Percentiles rank a stretch among this genome's conserved stretches.
These are phyloP conservation scores for Cytospora piceicola DNA, from an alignment of 2,329 filamentous ascomycete genomes.

Conservation along the genomic window DNA sequence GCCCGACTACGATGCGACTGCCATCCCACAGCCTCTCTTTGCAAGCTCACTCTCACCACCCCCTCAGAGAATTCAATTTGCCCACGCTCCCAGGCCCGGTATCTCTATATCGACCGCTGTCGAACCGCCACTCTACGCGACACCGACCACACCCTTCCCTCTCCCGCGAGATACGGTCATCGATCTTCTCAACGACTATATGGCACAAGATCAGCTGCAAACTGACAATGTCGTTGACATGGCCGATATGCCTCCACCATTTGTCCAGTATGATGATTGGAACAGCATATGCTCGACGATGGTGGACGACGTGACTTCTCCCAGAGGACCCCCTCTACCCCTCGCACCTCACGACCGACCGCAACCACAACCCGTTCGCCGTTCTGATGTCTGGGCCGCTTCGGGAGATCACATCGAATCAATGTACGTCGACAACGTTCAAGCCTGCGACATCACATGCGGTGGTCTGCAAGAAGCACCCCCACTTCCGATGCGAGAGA, in stretches of 20 bases:
- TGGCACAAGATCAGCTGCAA: conserved; percentile 25
- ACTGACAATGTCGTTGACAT: conserved; percentile 12
- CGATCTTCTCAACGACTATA: conserved; percentile 27
- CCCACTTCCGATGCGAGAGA: conserved; percentile 11
- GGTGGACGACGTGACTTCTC: conserved; percentile 28
- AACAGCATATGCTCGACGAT: conserved; percentile 29
- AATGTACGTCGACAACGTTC: conserved; percentile 29
- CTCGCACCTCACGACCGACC: conserved; percentile 26
- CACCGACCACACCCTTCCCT: conserved; percentile 23
- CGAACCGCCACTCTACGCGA: conserved; percentile 21
- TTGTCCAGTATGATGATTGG: conserved; percentile 28
- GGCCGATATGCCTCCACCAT: conserved; percentile 16
- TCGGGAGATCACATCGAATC: conserved; percentile 21
- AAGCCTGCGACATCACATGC: conserved; percentile 21
- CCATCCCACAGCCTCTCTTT: conserved; percentile 28
- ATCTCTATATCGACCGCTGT: conserved; percentile 27
- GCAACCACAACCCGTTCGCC: conserved; percentile 10
- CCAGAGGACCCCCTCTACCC: conserved; percentile 23
- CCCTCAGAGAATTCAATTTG: conserved; percentile 13
- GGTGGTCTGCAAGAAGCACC: conserved; percentile 16
- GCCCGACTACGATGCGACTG: conserved; percentile 27
- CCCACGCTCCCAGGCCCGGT: conserved; percentile 16
- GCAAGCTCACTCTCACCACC: conserved; percentile 23
- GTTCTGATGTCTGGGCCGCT: conserved; percentile 27
- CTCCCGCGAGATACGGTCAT: conserved; percentile 28